These are phyloP conservation scores for Dactylorhiza incarnata DNA, from an alignment of 106 monocot genomes.

Conservation along the genomic window DNA sequence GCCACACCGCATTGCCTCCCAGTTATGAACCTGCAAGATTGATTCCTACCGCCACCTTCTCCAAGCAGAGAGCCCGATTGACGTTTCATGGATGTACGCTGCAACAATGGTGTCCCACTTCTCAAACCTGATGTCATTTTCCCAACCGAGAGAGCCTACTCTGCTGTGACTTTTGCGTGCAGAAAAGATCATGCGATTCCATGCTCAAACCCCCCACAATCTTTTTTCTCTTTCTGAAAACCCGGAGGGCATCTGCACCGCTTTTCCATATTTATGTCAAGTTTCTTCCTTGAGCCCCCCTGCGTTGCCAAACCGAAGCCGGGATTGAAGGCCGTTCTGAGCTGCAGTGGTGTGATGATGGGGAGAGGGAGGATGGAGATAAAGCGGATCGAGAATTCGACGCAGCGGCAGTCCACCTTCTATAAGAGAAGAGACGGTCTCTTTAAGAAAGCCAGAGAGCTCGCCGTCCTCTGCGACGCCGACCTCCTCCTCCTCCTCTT, in stretches of 20 bases:
- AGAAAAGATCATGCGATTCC: neutral
- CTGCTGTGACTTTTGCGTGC: slow-evolving; percentile 8
- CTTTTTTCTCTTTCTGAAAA: neutral
- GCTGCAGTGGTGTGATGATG: slow-evolving; percentile 23
- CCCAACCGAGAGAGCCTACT: neutral
- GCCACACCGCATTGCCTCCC: neutral
- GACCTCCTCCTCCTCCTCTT: slow-evolving; percentile 82
- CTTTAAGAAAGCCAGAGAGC: slow-evolving; percentile 87
- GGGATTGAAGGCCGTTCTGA: neutral
- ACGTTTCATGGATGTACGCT: neutral
- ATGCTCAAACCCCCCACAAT: neutral
- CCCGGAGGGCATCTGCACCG: neutral
- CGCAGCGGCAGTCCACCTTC: slow-evolving; percentile 84
- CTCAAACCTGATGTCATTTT: neutral
- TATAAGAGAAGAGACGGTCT: slow-evolving; percentile 94
- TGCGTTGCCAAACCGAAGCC: neutral
- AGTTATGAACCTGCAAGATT: neutral
- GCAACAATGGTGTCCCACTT: neutral
- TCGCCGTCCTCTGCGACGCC: slow-evolving; percentile 69
- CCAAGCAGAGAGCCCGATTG: slow-evolving; percentile 1
- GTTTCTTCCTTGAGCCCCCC: neutral
- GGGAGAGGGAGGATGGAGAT: slow-evolving; percentile 82
- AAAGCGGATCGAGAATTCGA: slow-evolving; percentile 80
- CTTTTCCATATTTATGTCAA: slow-evolving; percentile 7
- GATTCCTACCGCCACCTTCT: neutral